Base-by-base conservation (phyloP, 306 rosid genomes). In the Glycine latifolia region DNA sequence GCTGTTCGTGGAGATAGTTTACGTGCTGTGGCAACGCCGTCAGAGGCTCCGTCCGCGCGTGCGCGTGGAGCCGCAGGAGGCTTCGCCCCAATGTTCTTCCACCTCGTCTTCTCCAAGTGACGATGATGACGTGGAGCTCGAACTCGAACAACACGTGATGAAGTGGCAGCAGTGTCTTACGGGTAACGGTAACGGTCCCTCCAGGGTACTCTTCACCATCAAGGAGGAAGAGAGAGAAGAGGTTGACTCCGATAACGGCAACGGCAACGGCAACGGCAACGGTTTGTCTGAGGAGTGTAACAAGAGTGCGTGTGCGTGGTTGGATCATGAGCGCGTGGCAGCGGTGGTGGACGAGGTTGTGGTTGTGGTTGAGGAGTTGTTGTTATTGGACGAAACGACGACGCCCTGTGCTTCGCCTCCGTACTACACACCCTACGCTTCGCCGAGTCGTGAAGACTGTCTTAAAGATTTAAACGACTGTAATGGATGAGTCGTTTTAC, bases 221-320 rank as follows among this genome's bases (percentile, higher is more conserved):
- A 85, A 85, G 71, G 91, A 88, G 53, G 91, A 88, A 68, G 91
- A 88, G 11, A 71, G 85, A 47, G 91, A 88, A 37, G 88, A 78
- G 0, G 11, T 80, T 0, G 91, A 88, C 8, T 79, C 87, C 2
- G 91, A 85, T 39, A 75, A 54, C 60, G 26, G 62, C 8, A 56
- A 56, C 31, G 44, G 10, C 6, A 75, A 54, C 60, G 26, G 62
- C 8, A 56, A 56, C 31, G 44, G 10, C 6, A 63, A 63, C 11
- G 59, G 73, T 39, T 75, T 83, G 5, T 53, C 79, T 0, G 37
- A 46, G 2, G 88, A 82, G 12, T 74, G 68, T 5, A 41, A 76
- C 3, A 72, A 46, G 3, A 87, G 14, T 43, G 62, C 31, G 31
- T 2, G 31, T 26, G 31, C 31, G 31, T 61, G 50, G 58, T 13